phyloP scores from a whole-genome alignment of 495 filamentous ascomycete species.

The Astrothelium macrocarpum region DNA sequence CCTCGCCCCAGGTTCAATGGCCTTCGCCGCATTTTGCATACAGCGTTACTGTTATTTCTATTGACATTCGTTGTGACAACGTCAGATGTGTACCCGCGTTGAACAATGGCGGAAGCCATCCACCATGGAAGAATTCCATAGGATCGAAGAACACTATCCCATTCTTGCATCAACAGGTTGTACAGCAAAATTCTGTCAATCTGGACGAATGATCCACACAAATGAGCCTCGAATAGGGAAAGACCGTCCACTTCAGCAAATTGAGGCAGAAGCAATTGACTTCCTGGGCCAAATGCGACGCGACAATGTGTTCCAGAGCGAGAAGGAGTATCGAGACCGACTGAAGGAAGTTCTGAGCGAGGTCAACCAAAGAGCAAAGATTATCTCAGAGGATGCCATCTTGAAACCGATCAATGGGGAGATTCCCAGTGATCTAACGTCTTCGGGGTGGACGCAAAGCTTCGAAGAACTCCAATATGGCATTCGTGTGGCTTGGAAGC shows the following conservation, averaged over 20 bases:
- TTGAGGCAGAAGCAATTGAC: slow-evolving; percentile 20
- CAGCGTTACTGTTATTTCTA: no score
- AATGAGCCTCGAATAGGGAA: slow-evolving; percentile 24
- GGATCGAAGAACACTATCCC: slow-evolving; percentile 10
- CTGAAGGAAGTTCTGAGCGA: slow-evolving; percentile 15
- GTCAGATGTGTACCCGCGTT: no score
- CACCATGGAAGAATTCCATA: not conserved
- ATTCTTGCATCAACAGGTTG: slow-evolving; percentile 25
- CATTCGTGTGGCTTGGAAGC: slow-evolving; percentile 24
- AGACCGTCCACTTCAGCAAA: slow-evolving; percentile 18
- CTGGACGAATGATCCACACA: slow-evolving; percentile 22
- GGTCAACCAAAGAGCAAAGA: slow-evolving; percentile 8
- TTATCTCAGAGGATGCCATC: slow-evolving; percentile 7
- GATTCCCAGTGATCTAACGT: slow-evolving; percentile 1
- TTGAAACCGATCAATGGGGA: slow-evolving; percentile 2
- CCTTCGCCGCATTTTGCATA: no score
- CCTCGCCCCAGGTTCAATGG: no score
- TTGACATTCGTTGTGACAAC: no score
- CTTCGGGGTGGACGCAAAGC: slow-evolving; percentile 20
- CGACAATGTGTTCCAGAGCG: slow-evolving; percentile 18
- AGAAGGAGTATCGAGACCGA: slow-evolving; percentile 12
- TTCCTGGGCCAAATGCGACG: slow-evolving; percentile 19
- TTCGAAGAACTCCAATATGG: slow-evolving; percentile 22
- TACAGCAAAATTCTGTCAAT: slow-evolving; percentile 24
- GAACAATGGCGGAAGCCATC: not conserved